Evolutionary conservation across 371 early-diverging fungal species (phyloP), one percentile per base, ranked within the genome.

Genomic region (Lichtheimia corymbifera): DNA sequence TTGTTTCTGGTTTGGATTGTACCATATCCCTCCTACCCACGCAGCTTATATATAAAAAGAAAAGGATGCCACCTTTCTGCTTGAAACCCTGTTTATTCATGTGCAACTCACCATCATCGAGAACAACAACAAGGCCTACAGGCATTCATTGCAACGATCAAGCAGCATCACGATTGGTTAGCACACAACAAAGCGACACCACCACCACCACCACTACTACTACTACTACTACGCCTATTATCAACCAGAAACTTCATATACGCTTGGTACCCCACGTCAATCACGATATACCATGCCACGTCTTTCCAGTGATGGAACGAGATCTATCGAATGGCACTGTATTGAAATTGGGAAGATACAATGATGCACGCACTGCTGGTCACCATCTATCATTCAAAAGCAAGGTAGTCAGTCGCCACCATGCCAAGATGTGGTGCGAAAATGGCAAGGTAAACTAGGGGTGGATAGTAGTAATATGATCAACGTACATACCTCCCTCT

Each of bases 351-450:
- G 93, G 93, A 0, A 78, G 93, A 55, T 92, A 90, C 62, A 92
- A 92, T 1, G 91, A 92, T 62, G 22, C 18, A 15, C 82, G 87
- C 66, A 84, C 82, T 24, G 43, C 51, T 40, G 51, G 67, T 22
- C 74, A 88, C 63, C 79, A 89, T 44, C 79, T 93, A 44, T 88
- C 92, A n/a, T 97, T 97, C 83, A 90, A 91, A 68, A 90, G 89
- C 72, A 97, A 97, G 65, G 98, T 97, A 28, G 96, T 97, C 20
- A 88, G 89, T 53, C 86, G 98, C 42, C 85, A 85, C 50, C 97
- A 97, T 76, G 96, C 96, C 13, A 96, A 97, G 74, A 71, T 97
- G n/a, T 96, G 93, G 91, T 79, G 87, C 18, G 82, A 83, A 50
- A 52, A 62, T 27, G 92, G 92, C 17, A 63, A 58, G 49, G 55